Percentiles rank a stretch among this genome's conserved stretches.
Conservation (phyloP, 2,329 filamentous ascomycete species). For the Ophiostoma ulmi region DNA sequence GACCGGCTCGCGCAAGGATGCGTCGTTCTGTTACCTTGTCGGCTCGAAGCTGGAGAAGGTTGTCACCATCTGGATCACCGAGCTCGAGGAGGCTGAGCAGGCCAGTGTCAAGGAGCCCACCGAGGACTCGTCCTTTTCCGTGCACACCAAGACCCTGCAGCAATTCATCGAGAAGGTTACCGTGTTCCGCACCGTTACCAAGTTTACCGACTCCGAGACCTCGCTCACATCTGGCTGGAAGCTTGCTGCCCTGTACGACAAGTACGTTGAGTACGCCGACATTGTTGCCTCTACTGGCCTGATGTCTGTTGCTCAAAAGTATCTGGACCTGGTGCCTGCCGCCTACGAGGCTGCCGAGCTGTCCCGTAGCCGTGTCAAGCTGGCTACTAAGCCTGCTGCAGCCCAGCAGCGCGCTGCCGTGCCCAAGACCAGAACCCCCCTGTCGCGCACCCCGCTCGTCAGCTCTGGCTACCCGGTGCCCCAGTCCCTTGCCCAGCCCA, state of each 20-base stretch:
- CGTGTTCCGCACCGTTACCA: conserved; percentile 88
- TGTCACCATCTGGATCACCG: conserved; percentile 85
- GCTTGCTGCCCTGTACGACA: conserved; percentile 79
- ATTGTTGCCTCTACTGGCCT: conserved; percentile 88
- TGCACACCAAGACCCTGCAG: conserved; percentile 83
- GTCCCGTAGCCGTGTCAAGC: conserved; percentile 75
- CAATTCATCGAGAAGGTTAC: conserved; percentile 98
- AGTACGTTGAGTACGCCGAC: conserved; percentile 95
- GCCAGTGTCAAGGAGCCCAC: conserved; percentile 63
- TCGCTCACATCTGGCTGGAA: conserved; percentile 76
- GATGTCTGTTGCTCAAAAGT: conserved; percentile 79
- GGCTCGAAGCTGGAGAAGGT: conserved; percentile 98
- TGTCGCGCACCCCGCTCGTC: conserved; percentile 15
- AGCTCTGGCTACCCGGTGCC: conserved; percentile 44
- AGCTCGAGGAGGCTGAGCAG: conserved; percentile 79
- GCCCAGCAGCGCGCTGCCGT: conserved; percentile 29
- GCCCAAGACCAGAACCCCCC: conserved; percentile 5
- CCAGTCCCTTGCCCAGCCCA: conserved; percentile 32
- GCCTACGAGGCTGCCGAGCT: conserved; percentile 83
- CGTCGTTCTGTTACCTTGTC: conserved; percentile 92
- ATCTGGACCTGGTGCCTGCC: conserved; percentile 77
- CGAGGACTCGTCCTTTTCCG: conserved; percentile 78
- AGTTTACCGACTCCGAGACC: conserved; percentile 77
- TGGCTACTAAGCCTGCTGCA: conserved; percentile 59
- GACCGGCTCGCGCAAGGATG: conserved; percentile 73